Percentiles rank a stretch among this genome's conserved stretches.
Evolutionary conservation across 805 yeast genomes (phyloP).

Genomic region (Hermanozyma aechmeae): DNA sequence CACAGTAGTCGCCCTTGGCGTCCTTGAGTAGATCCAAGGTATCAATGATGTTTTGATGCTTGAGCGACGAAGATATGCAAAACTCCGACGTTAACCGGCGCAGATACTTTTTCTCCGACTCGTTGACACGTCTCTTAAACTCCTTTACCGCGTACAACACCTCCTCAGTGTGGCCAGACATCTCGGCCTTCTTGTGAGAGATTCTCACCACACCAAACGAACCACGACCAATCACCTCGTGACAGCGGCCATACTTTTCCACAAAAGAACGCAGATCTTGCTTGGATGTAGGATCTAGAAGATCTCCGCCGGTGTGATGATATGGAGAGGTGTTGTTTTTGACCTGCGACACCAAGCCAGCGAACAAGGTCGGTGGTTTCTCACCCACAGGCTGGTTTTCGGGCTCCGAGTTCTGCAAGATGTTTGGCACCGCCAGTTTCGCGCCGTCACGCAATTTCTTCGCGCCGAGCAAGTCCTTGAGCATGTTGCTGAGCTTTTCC

Average conservation of each 20-base stretch:
- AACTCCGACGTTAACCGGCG: slow-evolving; percentile 74
- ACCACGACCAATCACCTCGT: slow-evolving; percentile 89
- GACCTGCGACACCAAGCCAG: slow-evolving; percentile 58
- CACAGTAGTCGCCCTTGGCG: slow-evolving; percentile 75
- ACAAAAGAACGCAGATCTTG: slow-evolving; percentile 52
- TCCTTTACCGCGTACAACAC: slow-evolving; percentile 79
- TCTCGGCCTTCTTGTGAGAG: slow-evolving; percentile 54
- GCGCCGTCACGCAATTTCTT: slow-evolving; percentile 65
- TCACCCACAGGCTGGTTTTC: slow-evolving; percentile 4
- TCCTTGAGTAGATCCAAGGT: slow-evolving; percentile 73
- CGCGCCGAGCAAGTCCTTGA: slow-evolving; percentile 68
- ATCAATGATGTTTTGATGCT: slow-evolving; percentile 68
- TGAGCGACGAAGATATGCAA: slow-evolving; percentile 69
- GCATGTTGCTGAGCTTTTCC: slow-evolving; percentile 66
- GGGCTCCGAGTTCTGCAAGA: slow-evolving; percentile 25
- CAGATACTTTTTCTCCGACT: slow-evolving; percentile 57
- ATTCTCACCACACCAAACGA: slow-evolving; percentile 90
- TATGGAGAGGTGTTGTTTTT: slow-evolving; percentile 20
- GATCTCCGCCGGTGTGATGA: slow-evolving; percentile 11
- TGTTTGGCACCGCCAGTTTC: slow-evolving; percentile 63
- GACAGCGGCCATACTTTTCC: slow-evolving; percentile 89
- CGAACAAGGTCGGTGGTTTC: slow-evolving; percentile 63
- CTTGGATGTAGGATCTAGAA: slow-evolving; percentile 5
- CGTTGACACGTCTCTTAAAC: slow-evolving; percentile 55
- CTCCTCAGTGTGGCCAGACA: slow-evolving; percentile 22